Percentiles rank a stretch among this genome's conserved stretches.
These are phyloP conservation scores for Hansenula anomala DNA, from an alignment of 1,139 yeast genomes.

Conservation along the genomic window DNA sequence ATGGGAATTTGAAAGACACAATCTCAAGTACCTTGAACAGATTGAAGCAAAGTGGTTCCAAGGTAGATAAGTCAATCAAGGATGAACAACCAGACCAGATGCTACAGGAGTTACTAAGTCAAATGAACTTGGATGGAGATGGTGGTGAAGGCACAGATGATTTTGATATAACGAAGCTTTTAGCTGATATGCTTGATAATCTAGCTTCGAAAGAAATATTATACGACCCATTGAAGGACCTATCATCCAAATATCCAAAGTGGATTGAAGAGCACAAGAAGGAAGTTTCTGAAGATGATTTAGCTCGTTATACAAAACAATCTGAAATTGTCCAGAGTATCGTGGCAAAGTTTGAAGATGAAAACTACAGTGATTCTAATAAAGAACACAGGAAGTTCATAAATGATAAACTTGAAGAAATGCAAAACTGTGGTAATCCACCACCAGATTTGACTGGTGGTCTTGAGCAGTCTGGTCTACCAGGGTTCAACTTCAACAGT, in stretches of 20 bases:
- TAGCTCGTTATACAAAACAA: constrained; percentile 49
- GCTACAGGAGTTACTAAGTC: constrained; percentile 46
- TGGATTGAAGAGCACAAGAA: constrained; percentile 38
- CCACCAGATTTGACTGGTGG: constrained; percentile 78
- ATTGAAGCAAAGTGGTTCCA: constrained; percentile 62
- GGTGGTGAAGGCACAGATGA: constrained; percentile 26
- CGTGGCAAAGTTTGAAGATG: constrained; percentile 51
- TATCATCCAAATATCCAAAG: constrained; percentile 52
- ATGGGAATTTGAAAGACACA: constrained; percentile 58
- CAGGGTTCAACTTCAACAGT: constrained; percentile 43
- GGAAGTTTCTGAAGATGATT: constrained; percentile 43
- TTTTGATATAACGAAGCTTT: constrained; percentile 56
- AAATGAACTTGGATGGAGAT: constrained; percentile 33
- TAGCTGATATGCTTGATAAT: constrained; percentile 77
- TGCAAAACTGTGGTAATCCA: constrained; percentile 85
- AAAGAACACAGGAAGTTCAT: constrained; percentile 48
- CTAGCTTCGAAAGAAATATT: constrained; percentile 82
- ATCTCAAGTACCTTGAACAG: constrained; percentile 80
- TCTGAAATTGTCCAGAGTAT: constrained; percentile 49
- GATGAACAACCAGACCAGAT: constrained; percentile 50
- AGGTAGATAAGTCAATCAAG: constrained; percentile 58
- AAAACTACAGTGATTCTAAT: constrained; percentile 48
- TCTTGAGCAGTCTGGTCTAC: constrained; percentile 43
- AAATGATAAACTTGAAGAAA: constrained; percentile 54
- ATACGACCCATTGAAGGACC: constrained; percentile 84